A percentile compares a stretch with the other conserved stretches of the same genome.
Conservation (phyloP, 2,329 filamentous ascomycete genomes). For the Penicillium hordei region DNA sequence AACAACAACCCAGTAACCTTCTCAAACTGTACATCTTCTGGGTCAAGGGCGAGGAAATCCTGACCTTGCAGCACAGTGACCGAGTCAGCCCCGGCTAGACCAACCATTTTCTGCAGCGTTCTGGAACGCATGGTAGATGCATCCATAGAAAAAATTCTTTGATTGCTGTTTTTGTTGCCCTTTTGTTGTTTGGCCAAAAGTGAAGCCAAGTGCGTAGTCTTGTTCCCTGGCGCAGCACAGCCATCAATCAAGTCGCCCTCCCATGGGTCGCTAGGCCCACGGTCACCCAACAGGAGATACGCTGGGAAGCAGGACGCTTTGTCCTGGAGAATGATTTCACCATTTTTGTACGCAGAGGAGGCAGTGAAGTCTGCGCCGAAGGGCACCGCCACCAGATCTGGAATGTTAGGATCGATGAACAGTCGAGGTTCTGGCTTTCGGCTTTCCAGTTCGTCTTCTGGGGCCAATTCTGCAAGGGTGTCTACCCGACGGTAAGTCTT, state of each 20-base stretch:
- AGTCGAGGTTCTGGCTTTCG: conserved; percentile 43
- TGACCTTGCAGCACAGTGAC: conserved; percentile 70
- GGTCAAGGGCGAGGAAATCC: conserved; percentile 79
- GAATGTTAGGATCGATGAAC: conserved; percentile 77
- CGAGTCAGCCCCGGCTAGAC: conserved; percentile 67
- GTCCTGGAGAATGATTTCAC: conserved; percentile 86
- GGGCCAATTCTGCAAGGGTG: conserved; percentile 58
- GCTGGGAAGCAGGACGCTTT: conserved; percentile 97
- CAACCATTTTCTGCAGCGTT: conserved; percentile 82
- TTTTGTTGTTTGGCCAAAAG: conserved; percentile 52
- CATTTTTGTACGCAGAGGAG: conserved; percentile 69
- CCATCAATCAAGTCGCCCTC: conserved; percentile 80
- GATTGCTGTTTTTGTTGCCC: conserved; percentile 26
- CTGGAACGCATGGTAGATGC: conserved; percentile 58
- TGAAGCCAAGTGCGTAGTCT: conserved; percentile 89
- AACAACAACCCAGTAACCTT: conserved; percentile 80
- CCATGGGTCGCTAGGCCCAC: conserved; percentile 34
- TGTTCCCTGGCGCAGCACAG: conserved; percentile 93
- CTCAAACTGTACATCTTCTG: conserved; percentile 59
- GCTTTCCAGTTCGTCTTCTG: conserved; percentile 27
- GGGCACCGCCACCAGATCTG: conserved; percentile 77
- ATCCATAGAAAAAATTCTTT: conserved; percentile 54
- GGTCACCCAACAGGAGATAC: conserved; percentile 69
- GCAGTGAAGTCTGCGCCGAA: conserved; percentile 70
- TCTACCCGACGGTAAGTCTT: conserved; percentile 58